Evolutionary conservation across 2,329 filamentous ascomycete genomes (phyloP).

Genomic region (Talaromyces sp.): DNA sequence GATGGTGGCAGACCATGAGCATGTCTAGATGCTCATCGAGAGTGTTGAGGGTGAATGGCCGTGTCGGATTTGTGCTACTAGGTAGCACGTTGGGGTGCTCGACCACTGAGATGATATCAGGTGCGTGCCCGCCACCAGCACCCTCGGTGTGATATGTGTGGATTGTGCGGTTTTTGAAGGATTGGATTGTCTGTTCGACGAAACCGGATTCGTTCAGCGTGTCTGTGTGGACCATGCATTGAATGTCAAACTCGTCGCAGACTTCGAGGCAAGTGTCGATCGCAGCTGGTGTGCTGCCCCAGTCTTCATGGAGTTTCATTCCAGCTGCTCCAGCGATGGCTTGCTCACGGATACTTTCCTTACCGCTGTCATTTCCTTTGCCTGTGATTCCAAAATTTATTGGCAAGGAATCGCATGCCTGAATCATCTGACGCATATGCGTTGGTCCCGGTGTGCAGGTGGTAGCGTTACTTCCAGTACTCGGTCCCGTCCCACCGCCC

Average conservation of each 20-base stretch:
- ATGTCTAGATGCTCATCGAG: constrained; percentile 96
- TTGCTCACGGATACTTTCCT: constrained; percentile 71
- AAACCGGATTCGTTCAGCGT: constrained; percentile 97
- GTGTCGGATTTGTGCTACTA: constrained; percentile 85
- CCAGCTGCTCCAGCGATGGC: constrained; percentile 80
- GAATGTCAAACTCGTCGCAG: constrained; percentile 87
- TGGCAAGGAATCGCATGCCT: constrained; percentile 75
- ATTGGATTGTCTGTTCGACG: constrained; percentile 82
- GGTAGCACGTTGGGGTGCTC: constrained; percentile 85
- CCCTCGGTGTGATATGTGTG: constrained; percentile 98
- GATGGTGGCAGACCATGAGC: constrained; percentile 96
- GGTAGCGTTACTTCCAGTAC: constrained; percentile 83
- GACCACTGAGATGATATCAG: constrained; percentile 92
- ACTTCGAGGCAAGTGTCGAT: constrained; percentile 83
- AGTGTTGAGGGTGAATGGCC: constrained; percentile 86
- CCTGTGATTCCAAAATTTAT: constrained; percentile 88
- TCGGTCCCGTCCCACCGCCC: constrained; percentile 89
- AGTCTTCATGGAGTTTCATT: constrained; percentile 93
- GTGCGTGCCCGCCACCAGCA: constrained; percentile 88
- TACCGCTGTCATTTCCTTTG: constrained; percentile 83
- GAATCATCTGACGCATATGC: constrained; percentile 84
- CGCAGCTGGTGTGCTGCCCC: constrained; percentile 85
- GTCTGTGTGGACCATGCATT: constrained; percentile 92
- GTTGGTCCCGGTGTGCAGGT: constrained; percentile 86
- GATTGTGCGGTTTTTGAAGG: constrained; percentile 82